Conservation (phyloP, 2,329 filamentous ascomycete genomes). For the Setomelanomma holmii region DNA sequence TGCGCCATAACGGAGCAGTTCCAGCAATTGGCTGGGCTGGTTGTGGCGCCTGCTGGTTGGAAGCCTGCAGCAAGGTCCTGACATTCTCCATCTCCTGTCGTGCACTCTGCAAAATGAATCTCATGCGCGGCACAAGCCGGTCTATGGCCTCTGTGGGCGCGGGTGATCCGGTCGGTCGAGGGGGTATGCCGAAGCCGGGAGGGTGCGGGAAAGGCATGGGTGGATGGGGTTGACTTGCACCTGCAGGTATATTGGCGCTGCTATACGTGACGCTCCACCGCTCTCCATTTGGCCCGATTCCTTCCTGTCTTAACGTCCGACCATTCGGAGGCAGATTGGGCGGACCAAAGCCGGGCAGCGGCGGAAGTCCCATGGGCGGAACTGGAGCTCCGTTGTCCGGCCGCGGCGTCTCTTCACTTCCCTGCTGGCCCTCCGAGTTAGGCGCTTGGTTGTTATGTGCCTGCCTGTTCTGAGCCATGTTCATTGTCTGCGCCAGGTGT, state of each 20-base stretch:
- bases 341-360: conserved; percentile 9
- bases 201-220: conserved; percentile 30
- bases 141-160: conserved; percentile 17
- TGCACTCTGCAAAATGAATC: conserved; percentile 32
- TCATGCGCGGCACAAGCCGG: conserved; percentile 29
- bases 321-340: conserved; percentile 27
- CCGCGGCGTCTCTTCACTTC: conserved; percentile 13
- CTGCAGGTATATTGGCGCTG: conserved; percentile 44
- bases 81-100: conserved; percentile 44
- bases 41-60: conserved; percentile 12
- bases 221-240: conserved; percentile 8
- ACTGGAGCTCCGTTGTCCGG: conserved; percentile 13
- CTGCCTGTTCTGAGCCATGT: conserved; percentile 23
- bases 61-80: conserved; percentile 27
- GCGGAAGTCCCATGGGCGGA: conserved; percentile 1
- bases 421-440: conserved; percentile 3
- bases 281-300: conserved; percentile 59
- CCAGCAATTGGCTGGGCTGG: neutral
- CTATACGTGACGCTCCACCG: conserved; percentile 62
- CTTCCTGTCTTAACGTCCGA: conserved; percentile 58
- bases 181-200: conserved; percentile 25
- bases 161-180: conserved; percentile 21
- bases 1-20: conserved; percentile 36
- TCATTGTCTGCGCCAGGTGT: conserved; percentile 32
- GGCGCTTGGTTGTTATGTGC: conserved; percentile 7